Base-by-base conservation (phyloP, 2,329 filamentous ascomycete species). In the Talaromyces sp. region DNA sequence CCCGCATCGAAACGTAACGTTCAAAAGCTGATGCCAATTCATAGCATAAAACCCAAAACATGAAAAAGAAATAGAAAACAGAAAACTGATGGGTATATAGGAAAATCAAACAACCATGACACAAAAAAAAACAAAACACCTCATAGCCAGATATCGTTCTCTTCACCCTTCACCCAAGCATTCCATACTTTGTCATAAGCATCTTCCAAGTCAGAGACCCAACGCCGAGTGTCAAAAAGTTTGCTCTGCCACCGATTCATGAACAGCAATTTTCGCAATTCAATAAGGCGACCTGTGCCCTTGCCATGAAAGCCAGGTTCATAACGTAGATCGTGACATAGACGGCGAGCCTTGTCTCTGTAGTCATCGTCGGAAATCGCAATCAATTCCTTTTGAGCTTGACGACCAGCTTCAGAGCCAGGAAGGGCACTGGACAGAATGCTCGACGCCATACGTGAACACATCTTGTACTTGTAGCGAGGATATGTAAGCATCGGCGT, bases 401-500 rank as follows among this genome's bases (percentile, higher is more conserved):
- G 79, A 7, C 79, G 77, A 3, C 93, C 92, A n/a, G 86, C 85
- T 1, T 80, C 76, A 0, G 80, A 82, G 65, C 86, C 88, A 0
- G 94, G 94, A 3, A 99, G 78, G 0, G 94, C 94, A 17, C 94
- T 94, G 65, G 87, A 90, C 31, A 99, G 81, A 60, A 99, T 97
- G 11, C 91, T 96, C 7, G 94, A 92, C 7, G 93, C 94, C 89
- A 99, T 99, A 58, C 94, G 89, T 50, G 91, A 96, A 75, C 94
- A 99, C 94, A 99, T 99, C 76, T 99, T 99, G 77, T 97, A 97
- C 56, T 89, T 85, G 74, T 97, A 97, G 38, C 94, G 85, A 11
- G 94, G 92, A 31, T 94, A 81, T 0, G 94, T 99, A 29, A 99
- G 81, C 24, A 99, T 79, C 5, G 94, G 94, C 0, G 94, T 97